phyloP scores from a whole-genome alignment of 441 rosid species.

The Pelargonium exstipulatum region DNA sequence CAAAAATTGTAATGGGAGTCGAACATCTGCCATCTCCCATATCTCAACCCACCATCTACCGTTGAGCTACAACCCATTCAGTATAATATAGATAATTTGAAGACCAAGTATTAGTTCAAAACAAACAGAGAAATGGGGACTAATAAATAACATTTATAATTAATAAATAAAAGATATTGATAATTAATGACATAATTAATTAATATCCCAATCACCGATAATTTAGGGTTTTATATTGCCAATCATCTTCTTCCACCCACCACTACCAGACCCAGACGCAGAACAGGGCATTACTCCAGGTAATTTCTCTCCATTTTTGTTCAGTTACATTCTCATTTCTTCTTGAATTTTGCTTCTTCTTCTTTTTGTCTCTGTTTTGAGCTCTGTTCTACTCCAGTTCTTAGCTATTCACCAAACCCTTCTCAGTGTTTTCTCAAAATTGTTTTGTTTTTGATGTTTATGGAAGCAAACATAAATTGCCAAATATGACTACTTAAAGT shows the following conservation, averaged over 20 bases:
- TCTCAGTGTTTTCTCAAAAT: not conserved
- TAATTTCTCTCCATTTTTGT: not conserved
- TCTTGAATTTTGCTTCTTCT: not conserved
- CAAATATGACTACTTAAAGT: not conserved
- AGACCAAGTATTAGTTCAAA: no score
- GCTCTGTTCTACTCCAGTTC: not conserved
- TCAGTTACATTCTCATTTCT: not conserved
- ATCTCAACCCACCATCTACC: no score
- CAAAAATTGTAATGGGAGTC: no score
- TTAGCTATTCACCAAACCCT: not conserved
- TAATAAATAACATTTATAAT: no score
- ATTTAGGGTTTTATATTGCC: slow-evolving; percentile 5
- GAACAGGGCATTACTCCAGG: not conserved
- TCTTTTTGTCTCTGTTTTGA: not conserved
- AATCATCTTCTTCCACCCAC: slow-evolving; percentile 2
- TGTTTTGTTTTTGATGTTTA: not conserved
- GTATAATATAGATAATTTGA: no score
- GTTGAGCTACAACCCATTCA: no score
- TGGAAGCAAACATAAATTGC: not conserved
- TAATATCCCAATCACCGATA: slow-evolving; percentile 9
- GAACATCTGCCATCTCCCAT: no score
- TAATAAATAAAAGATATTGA: not conserved
- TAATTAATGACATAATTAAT: not conserved
- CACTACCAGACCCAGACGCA: not conserved
- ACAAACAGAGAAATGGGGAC: no score